Percentiles rank a stretch among this genome's conserved stretches.
These are phyloP conservation scores for Fonsecaea pedrosoi DNA, from an alignment of 2,329 filamentous ascomycete species.

Conservation along the genomic window DNA sequence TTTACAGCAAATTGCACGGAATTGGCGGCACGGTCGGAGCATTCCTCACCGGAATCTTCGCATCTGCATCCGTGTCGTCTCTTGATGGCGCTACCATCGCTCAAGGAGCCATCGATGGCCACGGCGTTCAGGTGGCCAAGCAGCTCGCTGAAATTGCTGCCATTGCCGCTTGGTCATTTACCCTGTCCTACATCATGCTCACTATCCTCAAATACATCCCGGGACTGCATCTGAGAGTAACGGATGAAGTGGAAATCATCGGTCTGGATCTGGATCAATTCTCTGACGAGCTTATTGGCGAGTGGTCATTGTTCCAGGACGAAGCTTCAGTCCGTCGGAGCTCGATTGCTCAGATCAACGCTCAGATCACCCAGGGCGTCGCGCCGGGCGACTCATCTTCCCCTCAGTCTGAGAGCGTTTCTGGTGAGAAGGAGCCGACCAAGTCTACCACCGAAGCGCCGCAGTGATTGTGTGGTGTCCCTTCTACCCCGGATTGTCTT, in stretches of 20 bases:
- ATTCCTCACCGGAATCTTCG: constrained; percentile 66
- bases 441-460: constrained; percentile 13
- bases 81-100: constrained; percentile 58
- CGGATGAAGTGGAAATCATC: constrained; percentile 62
- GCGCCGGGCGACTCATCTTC: constrained; percentile 14
- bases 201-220: constrained; percentile 58
- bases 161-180: constrained; percentile 61
- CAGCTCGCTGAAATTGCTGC: constrained; percentile 64
- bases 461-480: background rate
- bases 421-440: constrained; percentile 23
- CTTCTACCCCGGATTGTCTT: background rate
- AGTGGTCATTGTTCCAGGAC: constrained; percentile 48
- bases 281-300: constrained; percentile 63
- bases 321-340: constrained; percentile 22
- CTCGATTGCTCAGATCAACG: constrained; percentile 26
- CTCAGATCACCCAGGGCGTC: constrained; percentile 30
- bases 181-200: constrained; percentile 59
- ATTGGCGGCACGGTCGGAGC: constrained; percentile 63
- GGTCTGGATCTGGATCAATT: constrained; percentile 64
- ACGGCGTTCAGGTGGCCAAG: constrained; percentile 62
- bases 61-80: constrained; percentile 49
- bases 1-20: constrained; percentile 39
- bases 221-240: constrained; percentile 61
- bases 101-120: constrained; percentile 61
- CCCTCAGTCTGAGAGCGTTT: constrained; percentile 19